Evolutionary conservation across 208 protist genomes (phyloP).

Genomic region (Porcisia deanei): DNA sequence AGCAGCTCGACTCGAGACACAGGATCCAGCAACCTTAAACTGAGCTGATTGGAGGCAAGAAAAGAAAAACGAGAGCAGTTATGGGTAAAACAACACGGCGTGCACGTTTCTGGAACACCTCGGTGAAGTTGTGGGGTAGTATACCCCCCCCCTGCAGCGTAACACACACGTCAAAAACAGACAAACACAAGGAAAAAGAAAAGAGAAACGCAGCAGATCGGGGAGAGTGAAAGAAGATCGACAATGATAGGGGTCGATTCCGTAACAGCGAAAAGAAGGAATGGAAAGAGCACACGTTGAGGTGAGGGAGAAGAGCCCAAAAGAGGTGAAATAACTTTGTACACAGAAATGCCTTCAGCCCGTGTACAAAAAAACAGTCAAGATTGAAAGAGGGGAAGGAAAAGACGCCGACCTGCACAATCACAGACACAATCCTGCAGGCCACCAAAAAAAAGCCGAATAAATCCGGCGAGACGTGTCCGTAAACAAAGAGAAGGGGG

Average conservation of each 20-base stretch:
- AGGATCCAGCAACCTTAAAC: conserved; percentile 14
- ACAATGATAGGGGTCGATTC: neutral
- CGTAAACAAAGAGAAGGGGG: neutral
- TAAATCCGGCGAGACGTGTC: neutral
- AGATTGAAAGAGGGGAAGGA: neutral
- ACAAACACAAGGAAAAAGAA: neutral
- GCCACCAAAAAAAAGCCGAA: neutral
- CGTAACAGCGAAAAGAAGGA: neutral
- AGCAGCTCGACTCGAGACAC: neutral
- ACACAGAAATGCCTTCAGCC: neutral
- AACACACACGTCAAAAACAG: neutral
- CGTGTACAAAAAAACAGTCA: neutral
- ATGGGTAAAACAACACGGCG: neutral
- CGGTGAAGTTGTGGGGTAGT: neutral
- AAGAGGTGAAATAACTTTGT: neutral
- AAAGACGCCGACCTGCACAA: neutral
- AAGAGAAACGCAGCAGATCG: neutral
- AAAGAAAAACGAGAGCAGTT: neutral
- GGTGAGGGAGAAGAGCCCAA: neutral
- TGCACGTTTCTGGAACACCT: neutral
- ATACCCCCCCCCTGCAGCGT: neutral
- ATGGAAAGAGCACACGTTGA: neutral
- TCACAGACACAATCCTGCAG: neutral
- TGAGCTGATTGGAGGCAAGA: neutral
- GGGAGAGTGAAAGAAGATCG: neutral